Conservation (phyloP, 2,329 filamentous ascomycete species). For the Talaromyces rugulosus region DNA sequence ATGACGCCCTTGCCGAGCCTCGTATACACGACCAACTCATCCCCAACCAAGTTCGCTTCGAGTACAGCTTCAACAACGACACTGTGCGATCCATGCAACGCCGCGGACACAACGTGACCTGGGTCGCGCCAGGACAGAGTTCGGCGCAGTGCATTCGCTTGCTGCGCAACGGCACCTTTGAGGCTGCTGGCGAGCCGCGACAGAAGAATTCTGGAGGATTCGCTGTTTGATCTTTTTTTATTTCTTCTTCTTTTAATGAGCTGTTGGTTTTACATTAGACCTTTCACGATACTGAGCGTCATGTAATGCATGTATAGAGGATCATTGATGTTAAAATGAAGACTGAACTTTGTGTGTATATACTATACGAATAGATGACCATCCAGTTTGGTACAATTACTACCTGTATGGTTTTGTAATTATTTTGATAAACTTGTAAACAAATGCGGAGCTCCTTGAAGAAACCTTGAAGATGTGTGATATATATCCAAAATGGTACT, state of each 20-base stretch:
- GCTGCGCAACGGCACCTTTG: constrained; percentile 63
- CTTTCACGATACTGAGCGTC: neutral
- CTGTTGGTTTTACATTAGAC: neutral
- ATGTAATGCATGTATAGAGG: neutral
- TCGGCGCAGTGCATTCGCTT: constrained; percentile 67
- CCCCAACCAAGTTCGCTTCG: constrained; percentile 65
- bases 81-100: constrained; percentile 60
- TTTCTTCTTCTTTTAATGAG: neutral
- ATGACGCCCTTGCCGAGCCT: constrained; percentile 60
- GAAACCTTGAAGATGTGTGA: too few relatives aligned
- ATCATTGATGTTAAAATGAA: neutral
- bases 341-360: neutral
- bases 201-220: constrained; percentile 67
- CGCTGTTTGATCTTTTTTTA: constrained; percentile 4
- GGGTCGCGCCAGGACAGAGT: constrained; percentile 60
- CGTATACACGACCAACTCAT: constrained; percentile 79
- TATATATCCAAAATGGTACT: too few relatives aligned
- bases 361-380: too few relatives aligned
- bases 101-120: constrained; percentile 68
- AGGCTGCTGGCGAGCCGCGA: constrained; percentile 72
- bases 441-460: too few relatives aligned
- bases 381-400: too few relatives aligned
- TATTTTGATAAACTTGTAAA: too few relatives aligned
- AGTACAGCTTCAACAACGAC: constrained; percentile 62
- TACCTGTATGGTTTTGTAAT: too few relatives aligned